Evolutionary conservation across 305 asterid genomes (phyloP).

Genomic region (Fraxinus sp.): DNA sequence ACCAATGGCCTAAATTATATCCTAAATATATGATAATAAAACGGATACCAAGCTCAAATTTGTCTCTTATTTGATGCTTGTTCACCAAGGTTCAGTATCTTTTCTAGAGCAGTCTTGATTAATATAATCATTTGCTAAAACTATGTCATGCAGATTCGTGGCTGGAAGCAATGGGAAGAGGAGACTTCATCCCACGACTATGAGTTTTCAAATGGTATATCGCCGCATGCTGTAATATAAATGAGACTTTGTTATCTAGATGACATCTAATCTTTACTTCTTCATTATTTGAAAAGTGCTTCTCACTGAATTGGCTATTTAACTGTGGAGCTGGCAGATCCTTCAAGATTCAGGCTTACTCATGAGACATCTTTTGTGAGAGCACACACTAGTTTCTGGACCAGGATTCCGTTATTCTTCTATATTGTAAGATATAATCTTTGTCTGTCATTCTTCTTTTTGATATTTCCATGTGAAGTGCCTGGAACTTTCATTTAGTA

Average conservation of each 20-base stretch:
- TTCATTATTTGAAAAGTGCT: not conserved
- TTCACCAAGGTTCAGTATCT: not conserved
- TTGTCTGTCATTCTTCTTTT: not conserved
- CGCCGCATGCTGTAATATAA: not conserved
- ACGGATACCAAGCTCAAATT: not conserved
- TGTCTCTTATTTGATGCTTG: not conserved
- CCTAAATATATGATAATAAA: not conserved
- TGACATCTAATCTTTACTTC: not conserved
- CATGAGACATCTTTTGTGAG: constrained; percentile 91
- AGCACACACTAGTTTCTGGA: constrained; percentile 90
- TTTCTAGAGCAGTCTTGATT: not conserved
- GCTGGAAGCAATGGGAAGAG: constrained; percentile 92
- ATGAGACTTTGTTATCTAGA: not conserved
- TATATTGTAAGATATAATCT: constrained; percentile 56
- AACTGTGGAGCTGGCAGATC: constrained; percentile 53
- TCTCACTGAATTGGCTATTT: constrained; percentile 20
- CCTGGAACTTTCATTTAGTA: not conserved
- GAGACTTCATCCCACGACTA: constrained; percentile 72
- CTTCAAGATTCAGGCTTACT: constrained; percentile 79
- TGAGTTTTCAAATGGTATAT: constrained; percentile 72
- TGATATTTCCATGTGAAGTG: not conserved
- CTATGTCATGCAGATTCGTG: constrained; percentile 58
- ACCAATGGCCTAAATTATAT: not conserved
- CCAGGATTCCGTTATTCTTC: constrained; percentile 69
- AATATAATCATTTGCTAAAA: not conserved